Percentiles rank a stretch among this genome's conserved stretches.
phyloP scores from a whole-genome alignment of 176 grass and related monocot genomes.

The Musa schizocarpa region DNA sequence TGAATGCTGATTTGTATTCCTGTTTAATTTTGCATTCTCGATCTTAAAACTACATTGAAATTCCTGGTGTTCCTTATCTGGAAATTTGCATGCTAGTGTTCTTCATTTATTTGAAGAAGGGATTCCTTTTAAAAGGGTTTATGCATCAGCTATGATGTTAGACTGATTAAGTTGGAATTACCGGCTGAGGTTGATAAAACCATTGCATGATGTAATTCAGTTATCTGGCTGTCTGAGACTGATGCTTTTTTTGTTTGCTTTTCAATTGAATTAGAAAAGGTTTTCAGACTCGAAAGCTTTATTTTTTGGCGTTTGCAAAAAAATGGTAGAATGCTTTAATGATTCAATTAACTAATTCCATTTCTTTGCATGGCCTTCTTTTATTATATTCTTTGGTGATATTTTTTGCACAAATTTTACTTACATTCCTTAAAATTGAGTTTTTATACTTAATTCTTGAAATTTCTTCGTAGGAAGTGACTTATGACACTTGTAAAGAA shows the following conservation, averaged over 20 bases:
- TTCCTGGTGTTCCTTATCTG: background rate
- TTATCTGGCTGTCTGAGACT: conserved; percentile 61
- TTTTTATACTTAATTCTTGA: background rate
- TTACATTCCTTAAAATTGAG: background rate
- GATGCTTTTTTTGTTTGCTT: background rate
- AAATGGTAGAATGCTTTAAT: no score
- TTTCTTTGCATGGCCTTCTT: background rate
- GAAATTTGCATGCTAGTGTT: background rate
- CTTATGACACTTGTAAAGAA: no score
- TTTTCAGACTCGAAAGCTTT: background rate
- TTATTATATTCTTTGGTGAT: background rate
- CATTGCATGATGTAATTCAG: conserved; percentile 36
- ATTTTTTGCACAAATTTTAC: background rate
- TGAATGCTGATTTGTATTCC: background rate
- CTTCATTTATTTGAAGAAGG: no score
- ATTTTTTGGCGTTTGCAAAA: no score
- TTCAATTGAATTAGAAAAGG: background rate
- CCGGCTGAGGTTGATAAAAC: conserved; percentile 46
- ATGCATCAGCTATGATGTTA: conserved; percentile 1
- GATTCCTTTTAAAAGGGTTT: background rate
- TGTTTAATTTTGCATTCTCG: background rate
- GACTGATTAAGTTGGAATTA: conserved; percentile 60
- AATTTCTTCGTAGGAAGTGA: no score
- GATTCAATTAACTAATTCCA: no score
- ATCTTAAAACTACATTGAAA: background rate